Base-by-base conservation (phyloP, 2,329 filamentous ascomycete genomes). In the Knoxdaviesia proteae region DNA sequence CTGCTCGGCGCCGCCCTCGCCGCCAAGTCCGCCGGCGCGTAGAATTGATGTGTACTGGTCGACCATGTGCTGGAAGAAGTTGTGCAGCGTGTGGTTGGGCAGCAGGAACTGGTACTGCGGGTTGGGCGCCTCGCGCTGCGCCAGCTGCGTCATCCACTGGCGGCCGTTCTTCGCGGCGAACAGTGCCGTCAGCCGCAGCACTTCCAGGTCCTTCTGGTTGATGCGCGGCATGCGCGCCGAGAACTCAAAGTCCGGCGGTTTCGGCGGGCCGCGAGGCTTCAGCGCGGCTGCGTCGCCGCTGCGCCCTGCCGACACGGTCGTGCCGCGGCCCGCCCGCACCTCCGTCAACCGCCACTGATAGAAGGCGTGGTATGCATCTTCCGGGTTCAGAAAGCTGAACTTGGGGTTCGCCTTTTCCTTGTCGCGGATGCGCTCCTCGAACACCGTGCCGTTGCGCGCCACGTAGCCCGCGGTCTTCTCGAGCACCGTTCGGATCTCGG, bases 151-250 rank as follows among this genome's bases (percentile, higher is more conserved):
- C 73, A 94, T 84, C 62, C 90, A 98, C 47, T 80, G 77, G 47
- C 87, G 78, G 9, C 90, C 90, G 53, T 93, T 88, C 61, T 88
- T 87, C 42, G 90, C 90, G 41, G 88, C 84, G 59, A 90, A 94
- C 31, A 93, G 67, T 20, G 90, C 90, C 34, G 88, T 94, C 54
- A 94, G 61, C 44, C 72, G 68, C 44, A 80, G 67, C 41, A 78
- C 67, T 51, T 79, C 74, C 48, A 96, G 64, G 67, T 98, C 90
- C 59, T 93, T 83, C 49, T 92, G 84, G 61, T 80, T 94, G 62
- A 98, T 94, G 51, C 87, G 88, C 45, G 90, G 90, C 84, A 96
- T 94, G 56, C 87, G 81, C 51, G 90, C 87, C 44, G 84, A 94
- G 63, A 94, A 98, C 51, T 82, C 74, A 55, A 92, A 96, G 52